These are phyloP conservation scores for Linderniella brevidens DNA, from an alignment of 257 asterid genomes.

Conservation along the genomic window DNA sequence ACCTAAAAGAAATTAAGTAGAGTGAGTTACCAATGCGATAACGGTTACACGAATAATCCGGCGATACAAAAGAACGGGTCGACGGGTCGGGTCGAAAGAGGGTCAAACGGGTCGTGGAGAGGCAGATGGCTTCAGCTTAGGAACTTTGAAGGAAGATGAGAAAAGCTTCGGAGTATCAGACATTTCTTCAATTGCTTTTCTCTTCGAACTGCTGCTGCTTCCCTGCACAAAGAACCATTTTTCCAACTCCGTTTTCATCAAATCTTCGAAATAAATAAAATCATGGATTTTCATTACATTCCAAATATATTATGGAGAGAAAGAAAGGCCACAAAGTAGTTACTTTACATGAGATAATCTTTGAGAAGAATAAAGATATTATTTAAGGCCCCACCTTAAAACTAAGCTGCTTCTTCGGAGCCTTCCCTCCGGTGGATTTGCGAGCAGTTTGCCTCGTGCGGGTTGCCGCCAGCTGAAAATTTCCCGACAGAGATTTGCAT, in stretches of 20 bases:
- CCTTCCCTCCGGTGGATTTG: constrained; percentile 35
- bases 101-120: constrained; percentile 19
- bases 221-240: constrained; percentile 19
- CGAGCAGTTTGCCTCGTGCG: constrained; percentile 18
- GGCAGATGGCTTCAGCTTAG: constrained; percentile 41
- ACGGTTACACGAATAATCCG: too few relatives aligned
- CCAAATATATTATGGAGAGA: too few relatives aligned
- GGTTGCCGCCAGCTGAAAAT: constrained; percentile 13
- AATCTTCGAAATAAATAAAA: too few relatives aligned
- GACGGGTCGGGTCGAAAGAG: neutral
- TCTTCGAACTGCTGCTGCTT: constrained; percentile 26
- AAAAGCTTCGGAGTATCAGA: constrained; percentile 48
- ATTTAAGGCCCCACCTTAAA: constrained; percentile 6
- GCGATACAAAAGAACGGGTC: too few relatives aligned
- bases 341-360: too few relatives aligned
- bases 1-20: too few relatives aligned
- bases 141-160: constrained; percentile 60
- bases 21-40: too few relatives aligned
- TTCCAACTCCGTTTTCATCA: too few relatives aligned
- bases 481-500: neutral
- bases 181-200: constrained; percentile 22
- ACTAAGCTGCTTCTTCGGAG: constrained; percentile 23
- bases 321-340: too few relatives aligned
- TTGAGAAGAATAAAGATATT: too few relatives aligned
- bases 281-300: too few relatives aligned